Base-by-base conservation (phyloP, 495 filamentous ascomycete genomes). In the Paragyromitra xinjiangensis region DNA sequence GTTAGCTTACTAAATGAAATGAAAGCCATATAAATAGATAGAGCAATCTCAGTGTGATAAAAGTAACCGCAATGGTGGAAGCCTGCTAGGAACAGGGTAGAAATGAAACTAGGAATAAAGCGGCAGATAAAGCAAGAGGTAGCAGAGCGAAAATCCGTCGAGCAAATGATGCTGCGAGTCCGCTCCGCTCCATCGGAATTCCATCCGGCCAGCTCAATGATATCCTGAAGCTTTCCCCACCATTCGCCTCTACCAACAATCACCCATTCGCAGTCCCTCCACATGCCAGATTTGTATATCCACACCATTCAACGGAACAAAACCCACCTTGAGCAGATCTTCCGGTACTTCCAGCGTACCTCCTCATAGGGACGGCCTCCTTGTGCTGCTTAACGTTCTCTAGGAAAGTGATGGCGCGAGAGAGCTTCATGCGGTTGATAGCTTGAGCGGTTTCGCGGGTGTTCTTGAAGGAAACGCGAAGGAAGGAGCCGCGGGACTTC, bases 391-490 rank as follows among this genome's bases (percentile, higher is more conserved):
- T 90, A 81, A 99, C 95, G 85, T 98, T 98, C 88, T 95, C 93
- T 84, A 99, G 91, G 91, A 94, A 99, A 83, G 88, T 89, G 81
- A 97, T 87, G 78, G 95, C 96, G 84, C 95, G 95, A 86, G 91
- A 87, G 83, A 98, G 88, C 89, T 98, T 98, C 95, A 95, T 97
- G 86, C 95, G 95, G 87, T 93, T 98, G 91, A 98, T 94, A 78
- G 95, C 94, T 88, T 98, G 94, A 71, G 95, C 96, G 79, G 95
- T 97, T 89, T 99, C 96, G 84, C 95, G 93, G 86, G 95, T 98
- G 91, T 99, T 98, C 91, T 98, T 98, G 92, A 97, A 98, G 82
- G 92, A 95, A 84, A 97, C 94, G 83, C 95, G 94, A 80, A 99
- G 93, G 90, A 98, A 98, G 85, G 94, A 92, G 85, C 96, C 96